Evolutionary conservation across 306 rosid genomes (phyloP).

Genomic region (Amphicarpaea edgeworthii): DNA sequence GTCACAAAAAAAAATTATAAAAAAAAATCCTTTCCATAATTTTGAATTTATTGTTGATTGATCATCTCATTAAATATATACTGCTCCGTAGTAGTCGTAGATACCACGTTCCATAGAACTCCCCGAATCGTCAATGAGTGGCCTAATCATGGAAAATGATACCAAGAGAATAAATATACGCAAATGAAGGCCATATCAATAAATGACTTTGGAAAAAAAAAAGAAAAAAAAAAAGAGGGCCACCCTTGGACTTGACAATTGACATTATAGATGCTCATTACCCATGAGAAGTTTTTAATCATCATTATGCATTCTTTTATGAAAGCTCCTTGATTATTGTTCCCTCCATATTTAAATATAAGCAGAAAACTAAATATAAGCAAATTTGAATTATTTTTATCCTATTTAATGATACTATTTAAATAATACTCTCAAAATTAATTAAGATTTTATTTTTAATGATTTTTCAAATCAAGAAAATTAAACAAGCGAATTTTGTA

Average conservation of each 20-base stretch:
- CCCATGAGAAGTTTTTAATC: neutral
- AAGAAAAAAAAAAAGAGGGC: slow-evolving; percentile 35
- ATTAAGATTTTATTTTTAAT: too few relatives aligned
- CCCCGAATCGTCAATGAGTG: slow-evolving; percentile 14
- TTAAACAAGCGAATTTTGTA: too few relatives aligned
- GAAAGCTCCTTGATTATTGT: neutral
- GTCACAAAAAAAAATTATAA: too few relatives aligned
- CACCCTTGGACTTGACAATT: slow-evolving; percentile 14
- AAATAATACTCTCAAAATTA: too few relatives aligned
- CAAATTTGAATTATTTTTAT: too few relatives aligned
- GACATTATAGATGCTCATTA: slow-evolving; percentile 27
- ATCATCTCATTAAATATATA: slow-evolving; percentile 4
- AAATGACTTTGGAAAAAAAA: slow-evolving; percentile 42
- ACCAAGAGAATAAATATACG: slow-evolving; percentile 35
- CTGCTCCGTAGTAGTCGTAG: too few relatives aligned
- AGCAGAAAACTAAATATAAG: too few relatives aligned
- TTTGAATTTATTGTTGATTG: slow-evolving; percentile 29
- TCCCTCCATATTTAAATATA: too few relatives aligned
- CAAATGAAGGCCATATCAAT: slow-evolving; percentile 46
- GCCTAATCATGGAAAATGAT: slow-evolving; percentile 49
- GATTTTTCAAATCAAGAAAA: too few relatives aligned
- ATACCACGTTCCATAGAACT: neutral
- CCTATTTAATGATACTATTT: too few relatives aligned
- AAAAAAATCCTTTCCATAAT: too few relatives aligned
- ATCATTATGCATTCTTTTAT: too few relatives aligned